Evolutionary conservation across 352 stramenopile genomes (phyloP).

Genomic region (Phytophthora pistaciae): DNA sequence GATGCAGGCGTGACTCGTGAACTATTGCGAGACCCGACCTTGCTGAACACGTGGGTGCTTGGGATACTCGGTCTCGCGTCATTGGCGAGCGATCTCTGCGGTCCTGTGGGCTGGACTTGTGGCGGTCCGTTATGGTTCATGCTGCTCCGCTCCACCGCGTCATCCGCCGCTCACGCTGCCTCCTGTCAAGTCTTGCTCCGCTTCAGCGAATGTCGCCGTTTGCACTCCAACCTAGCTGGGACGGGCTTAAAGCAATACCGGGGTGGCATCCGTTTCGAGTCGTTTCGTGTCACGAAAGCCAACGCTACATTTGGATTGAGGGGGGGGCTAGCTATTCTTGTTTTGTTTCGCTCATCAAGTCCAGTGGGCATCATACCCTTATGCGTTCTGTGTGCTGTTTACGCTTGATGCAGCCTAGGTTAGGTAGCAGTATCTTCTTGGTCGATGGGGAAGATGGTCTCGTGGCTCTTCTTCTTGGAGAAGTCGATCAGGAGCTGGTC

Average conservation of each 20-base stretch:
- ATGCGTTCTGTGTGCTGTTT: neutral
- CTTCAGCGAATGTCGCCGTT: neutral
- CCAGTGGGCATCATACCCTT: neutral
- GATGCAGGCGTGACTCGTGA: constrained; percentile 18
- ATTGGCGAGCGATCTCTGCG: constrained; percentile 14
- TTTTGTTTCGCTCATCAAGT: neutral
- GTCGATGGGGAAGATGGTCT: constrained; percentile 57
- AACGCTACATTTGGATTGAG: neutral
- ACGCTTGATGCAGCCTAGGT: neutral
- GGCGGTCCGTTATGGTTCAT: constrained; percentile 26
- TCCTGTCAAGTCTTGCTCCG: neutral
- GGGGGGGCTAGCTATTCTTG: neutral
- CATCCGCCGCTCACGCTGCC: constrained; percentile 5
- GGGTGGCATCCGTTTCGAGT: constrained; percentile 19
- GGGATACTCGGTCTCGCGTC: constrained; percentile 1
- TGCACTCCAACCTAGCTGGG: neutral
- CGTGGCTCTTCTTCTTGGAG: constrained; percentile 29
- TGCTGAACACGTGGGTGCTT: constrained; percentile 5
- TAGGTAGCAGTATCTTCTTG: constrained; percentile 19
- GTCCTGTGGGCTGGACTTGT: constrained; percentile 12
- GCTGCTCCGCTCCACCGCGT: neutral
- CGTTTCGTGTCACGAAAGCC: constrained; percentile 9
- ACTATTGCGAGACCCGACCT: constrained; percentile 11
- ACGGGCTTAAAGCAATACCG: neutral
- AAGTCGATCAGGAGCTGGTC: constrained; percentile 43